Conservation (phyloP, 331 rosid species). For the Malus hybrid region DNA sequence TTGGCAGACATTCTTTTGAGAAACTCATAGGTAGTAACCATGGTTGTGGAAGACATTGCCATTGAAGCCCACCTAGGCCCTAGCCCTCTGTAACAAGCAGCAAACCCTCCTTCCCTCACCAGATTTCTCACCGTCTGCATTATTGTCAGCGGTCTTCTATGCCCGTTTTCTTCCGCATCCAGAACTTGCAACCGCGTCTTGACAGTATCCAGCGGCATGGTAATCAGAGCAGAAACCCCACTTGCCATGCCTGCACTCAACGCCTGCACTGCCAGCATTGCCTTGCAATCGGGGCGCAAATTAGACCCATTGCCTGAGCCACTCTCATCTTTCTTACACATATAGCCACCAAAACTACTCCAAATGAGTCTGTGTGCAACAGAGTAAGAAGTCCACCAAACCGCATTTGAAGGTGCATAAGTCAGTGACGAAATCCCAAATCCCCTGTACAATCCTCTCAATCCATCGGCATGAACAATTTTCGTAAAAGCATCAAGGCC, state of each 20-base stretch:
- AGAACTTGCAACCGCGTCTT: constrained; percentile 93
- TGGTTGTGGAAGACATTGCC: constrained; percentile 93
- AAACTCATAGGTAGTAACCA: constrained; percentile 97
- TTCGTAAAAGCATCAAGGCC: constrained; percentile 85
- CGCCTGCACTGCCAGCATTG: constrained; percentile 67
- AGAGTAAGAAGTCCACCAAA: constrained; percentile 98
- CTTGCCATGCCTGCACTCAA: constrained; percentile 87
- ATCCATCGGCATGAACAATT: constrained; percentile 65
- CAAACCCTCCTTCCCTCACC: constrained; percentile 75
- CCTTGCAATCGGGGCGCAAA: constrained; percentile 53
- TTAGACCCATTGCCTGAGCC: constrained; percentile 16
- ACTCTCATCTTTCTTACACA: constrained; percentile 35
- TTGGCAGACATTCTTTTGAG: constrained; percentile 81
- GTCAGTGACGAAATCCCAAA: constrained; percentile 84
- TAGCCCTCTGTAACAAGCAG: constrained; percentile 91
- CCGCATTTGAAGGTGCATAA: constrained; percentile 97
- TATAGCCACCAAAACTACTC: constrained; percentile 53
- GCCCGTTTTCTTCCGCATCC: constrained; percentile 79
- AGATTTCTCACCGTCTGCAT: constrained; percentile 58
- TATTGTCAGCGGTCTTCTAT: constrained; percentile 50
- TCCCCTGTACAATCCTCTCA: constrained; percentile 82
- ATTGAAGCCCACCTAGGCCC: constrained; percentile 97
- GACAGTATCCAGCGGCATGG: constrained; percentile 87
- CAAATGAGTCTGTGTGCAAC: constrained; percentile 67
- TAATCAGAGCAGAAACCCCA: constrained; percentile 80